Conservation (phyloP, 2,329 filamentous ascomycete species). For the Arthrobotrys sinensis region DNA sequence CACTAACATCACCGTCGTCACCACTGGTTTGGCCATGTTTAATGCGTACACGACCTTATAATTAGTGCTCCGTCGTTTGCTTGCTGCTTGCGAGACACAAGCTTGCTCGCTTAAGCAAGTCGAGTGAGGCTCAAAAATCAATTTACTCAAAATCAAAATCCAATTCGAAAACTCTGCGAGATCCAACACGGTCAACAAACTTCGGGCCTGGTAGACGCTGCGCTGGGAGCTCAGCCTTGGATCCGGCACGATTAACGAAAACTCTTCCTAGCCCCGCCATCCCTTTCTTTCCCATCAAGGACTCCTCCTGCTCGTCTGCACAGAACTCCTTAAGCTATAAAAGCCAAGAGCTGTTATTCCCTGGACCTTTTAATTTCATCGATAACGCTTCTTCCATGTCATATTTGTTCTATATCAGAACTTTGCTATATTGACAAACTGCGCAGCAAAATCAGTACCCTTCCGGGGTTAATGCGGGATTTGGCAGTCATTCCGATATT, state of each 20-base stretch:
- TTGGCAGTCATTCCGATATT: neutral
- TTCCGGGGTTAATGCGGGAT: neutral
- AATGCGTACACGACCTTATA: neutral
- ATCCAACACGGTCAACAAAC: constrained; percentile 54
- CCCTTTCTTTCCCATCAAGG: neutral
- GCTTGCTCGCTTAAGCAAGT: constrained; percentile 58
- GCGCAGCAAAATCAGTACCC: neutral
- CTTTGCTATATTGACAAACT: neutral
- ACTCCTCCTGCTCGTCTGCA: neutral
- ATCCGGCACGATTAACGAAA: neutral
- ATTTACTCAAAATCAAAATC: neutral
- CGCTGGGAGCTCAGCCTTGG: constrained; percentile 8
- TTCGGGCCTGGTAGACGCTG: neutral
- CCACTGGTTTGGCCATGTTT: too few relatives aligned
- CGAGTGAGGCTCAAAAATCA: constrained; percentile 45
- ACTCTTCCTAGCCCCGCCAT: neutral
- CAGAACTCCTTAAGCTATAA: neutral
- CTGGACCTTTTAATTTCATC: neutral
- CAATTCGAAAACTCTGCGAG: neutral
- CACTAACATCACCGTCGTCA: neutral
- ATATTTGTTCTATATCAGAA: neutral
- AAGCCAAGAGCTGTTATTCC: neutral
- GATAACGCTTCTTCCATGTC: neutral
- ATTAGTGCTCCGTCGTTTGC: constrained; percentile 9
- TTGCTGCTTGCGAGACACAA: constrained; percentile 28